Conservation (phyloP, 208 protist species). For the Trypanosoma lewisi region DNA sequence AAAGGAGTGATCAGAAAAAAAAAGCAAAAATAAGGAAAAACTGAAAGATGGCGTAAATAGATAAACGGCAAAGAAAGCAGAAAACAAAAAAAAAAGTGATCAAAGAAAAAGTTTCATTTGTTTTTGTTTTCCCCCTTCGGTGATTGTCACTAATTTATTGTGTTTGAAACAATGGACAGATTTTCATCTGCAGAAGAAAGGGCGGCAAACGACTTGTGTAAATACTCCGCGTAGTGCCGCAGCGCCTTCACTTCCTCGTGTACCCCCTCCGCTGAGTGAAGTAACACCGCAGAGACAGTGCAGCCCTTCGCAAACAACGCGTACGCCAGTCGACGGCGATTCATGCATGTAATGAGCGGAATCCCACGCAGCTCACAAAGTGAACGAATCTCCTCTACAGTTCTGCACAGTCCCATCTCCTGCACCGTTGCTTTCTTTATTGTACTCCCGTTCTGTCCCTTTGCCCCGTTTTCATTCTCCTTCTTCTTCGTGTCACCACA, state of each 20-base stretch:
- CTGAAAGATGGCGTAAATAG: neutral
- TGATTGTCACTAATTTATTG: neutral
- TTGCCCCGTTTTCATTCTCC: neutral
- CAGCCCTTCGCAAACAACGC: conserved; percentile 64
- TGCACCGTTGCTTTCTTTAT: conserved; percentile 25
- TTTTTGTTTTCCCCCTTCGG: neutral
- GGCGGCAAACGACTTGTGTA: neutral
- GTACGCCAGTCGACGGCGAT: conserved; percentile 58
- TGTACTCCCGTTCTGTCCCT: neutral
- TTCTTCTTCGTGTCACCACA: neutral
- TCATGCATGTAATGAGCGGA: conserved; percentile 55
- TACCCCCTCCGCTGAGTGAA: conserved; percentile 49
- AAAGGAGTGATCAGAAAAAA: neutral
- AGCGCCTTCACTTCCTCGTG: conserved; percentile 30
- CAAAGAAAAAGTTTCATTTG: neutral
- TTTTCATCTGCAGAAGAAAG: neutral
- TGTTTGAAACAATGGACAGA: neutral
- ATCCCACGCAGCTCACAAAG: conserved; percentile 11
- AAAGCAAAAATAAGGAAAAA: neutral
- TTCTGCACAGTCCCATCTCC: conserved; percentile 28
- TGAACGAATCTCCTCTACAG: conserved; percentile 21
- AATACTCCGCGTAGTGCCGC: conserved; percentile 15
- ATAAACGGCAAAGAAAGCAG: neutral
- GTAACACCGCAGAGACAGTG: conserved; percentile 43
- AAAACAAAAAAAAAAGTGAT: neutral